Conservation (phyloP, 2,329 filamentous ascomycete species). For the Penicillium sp. region DNA sequence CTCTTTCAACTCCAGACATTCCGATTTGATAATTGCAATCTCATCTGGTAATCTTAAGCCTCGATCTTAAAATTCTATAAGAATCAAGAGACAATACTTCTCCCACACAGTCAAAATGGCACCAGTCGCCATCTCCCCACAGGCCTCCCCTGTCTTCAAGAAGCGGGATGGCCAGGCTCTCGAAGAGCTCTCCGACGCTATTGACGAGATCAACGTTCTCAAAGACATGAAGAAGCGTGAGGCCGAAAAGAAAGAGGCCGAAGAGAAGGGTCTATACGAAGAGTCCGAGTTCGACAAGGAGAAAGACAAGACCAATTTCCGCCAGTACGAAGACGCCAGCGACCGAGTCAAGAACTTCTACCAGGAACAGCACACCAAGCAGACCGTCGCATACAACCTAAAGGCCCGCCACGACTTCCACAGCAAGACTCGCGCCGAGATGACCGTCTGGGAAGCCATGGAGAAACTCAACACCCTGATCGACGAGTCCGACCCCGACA, state of each 20-base stretch:
- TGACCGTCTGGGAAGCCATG: conserved; percentile 89
- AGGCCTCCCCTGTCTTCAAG: conserved; percentile 33
- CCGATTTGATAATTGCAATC: neutral
- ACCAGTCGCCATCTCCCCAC: conserved; percentile 30
- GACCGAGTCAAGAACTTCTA: conserved; percentile 87
- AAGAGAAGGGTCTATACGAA: conserved; percentile 46
- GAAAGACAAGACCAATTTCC: conserved; percentile 78
- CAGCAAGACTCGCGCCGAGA: conserved; percentile 66
- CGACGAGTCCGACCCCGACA: conserved; percentile 90
- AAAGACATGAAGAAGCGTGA: conserved; percentile 56
- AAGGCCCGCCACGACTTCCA: conserved; percentile 72
- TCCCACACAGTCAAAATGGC: conserved; percentile 28
- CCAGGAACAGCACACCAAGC: conserved; percentile 65
- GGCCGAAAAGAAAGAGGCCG: conserved; percentile 51
- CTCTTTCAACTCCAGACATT: neutral
- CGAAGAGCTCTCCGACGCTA: conserved; percentile 59
- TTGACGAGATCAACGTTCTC: conserved; percentile 61
- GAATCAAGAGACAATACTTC: neutral
- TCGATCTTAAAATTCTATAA: neutral
- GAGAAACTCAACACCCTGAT: conserved; percentile 89
- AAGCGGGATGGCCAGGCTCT: conserved; percentile 57
- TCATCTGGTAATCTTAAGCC: neutral
- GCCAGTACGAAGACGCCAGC: conserved; percentile 80
- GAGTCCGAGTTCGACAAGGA: conserved; percentile 67
- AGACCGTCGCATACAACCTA: conserved; percentile 70